Evolutionary conservation across 2,329 filamentous ascomycete species (phyloP).

Genomic region (Acrodontium crateriforme): DNA sequence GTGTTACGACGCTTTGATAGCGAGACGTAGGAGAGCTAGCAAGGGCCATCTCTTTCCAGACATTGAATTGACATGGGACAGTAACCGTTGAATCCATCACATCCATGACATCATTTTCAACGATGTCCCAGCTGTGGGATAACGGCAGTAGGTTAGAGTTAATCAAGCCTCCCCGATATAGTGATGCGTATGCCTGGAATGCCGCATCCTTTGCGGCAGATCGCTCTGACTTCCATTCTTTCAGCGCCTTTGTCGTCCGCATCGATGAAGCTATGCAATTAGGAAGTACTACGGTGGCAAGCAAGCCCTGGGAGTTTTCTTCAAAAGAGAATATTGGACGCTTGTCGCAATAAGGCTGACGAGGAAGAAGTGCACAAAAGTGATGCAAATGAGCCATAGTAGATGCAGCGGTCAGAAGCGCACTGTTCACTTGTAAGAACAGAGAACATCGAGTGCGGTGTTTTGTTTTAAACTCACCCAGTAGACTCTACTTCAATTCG

Average conservation of each 20-base stretch:
- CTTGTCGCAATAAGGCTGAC: slow-evolving; percentile 47
- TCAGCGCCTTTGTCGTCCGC: slow-evolving; percentile 38
- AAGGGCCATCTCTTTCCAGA: too few relatives aligned
- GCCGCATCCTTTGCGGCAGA: slow-evolving; percentile 69
- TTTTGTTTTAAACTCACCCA: too few relatives aligned
- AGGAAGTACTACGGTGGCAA: slow-evolving; percentile 57
- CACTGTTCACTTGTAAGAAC: too few relatives aligned
- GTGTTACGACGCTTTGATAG: too few relatives aligned
- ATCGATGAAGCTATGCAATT: slow-evolving; percentile 50
- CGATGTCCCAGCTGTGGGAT: too few relatives aligned
- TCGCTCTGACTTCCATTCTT: slow-evolving; percentile 55
- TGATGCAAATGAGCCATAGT: slow-evolving; percentile 66
- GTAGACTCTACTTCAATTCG: too few relatives aligned
- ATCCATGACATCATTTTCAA: too few relatives aligned
- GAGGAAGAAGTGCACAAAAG: slow-evolving; percentile 50
- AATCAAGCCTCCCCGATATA: slow-evolving; percentile 59
- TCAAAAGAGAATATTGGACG: slow-evolving; percentile 51
- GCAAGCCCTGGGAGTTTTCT: slow-evolving; percentile 30
- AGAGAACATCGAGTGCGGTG: too few relatives aligned
- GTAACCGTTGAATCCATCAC: too few relatives aligned
- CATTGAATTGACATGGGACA: too few relatives aligned
- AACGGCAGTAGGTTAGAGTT: slow-evolving; percentile 65
- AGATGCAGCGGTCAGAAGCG: slow-evolving; percentile 57
- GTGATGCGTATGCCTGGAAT: slow-evolving; percentile 60
- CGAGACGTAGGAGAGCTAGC: too few relatives aligned